Evolutionary conservation across 2,329 filamentous ascomycete species (phyloP).

Genomic region (Penicillium thymicola): DNA sequence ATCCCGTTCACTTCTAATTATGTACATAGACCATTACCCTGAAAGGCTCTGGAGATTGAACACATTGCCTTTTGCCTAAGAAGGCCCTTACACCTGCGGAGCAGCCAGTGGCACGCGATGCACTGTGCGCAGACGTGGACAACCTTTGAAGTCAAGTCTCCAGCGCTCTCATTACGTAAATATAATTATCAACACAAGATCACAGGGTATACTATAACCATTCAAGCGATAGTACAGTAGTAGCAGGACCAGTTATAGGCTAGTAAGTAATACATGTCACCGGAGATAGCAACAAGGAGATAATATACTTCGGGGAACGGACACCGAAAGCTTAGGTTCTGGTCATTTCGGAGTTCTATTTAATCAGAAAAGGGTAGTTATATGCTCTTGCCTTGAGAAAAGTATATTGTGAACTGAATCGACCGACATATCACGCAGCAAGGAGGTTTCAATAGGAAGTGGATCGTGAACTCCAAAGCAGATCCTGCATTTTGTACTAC

Average conservation of each 20-base stretch:
- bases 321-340: not conserved
- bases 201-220: not conserved
- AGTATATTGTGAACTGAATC: not conserved
- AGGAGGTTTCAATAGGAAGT: conserved; percentile 6
- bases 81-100: not conserved
- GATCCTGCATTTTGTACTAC: not conserved
- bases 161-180: not conserved
- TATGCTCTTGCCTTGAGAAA: not conserved
- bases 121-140: not conserved
- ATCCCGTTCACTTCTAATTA: not conserved
- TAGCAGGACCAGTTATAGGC: not conserved
- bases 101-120: not conserved
- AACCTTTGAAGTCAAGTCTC: not conserved
- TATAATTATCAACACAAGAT: not conserved
- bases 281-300: too few relatives aligned
- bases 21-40: not conserved
- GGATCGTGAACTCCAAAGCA: not conserved
- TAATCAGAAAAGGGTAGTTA: not conserved
- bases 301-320: not conserved
- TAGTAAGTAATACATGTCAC: not conserved
- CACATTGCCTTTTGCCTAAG: not conserved
- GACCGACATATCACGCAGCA: conserved; percentile 10
- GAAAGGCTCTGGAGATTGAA: not conserved
- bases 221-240: not conserved
- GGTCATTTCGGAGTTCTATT: not conserved